Evolutionary conservation across 352 stramenopile genomes (phyloP).

Genomic region (Aphanomyces astaci): DNA sequence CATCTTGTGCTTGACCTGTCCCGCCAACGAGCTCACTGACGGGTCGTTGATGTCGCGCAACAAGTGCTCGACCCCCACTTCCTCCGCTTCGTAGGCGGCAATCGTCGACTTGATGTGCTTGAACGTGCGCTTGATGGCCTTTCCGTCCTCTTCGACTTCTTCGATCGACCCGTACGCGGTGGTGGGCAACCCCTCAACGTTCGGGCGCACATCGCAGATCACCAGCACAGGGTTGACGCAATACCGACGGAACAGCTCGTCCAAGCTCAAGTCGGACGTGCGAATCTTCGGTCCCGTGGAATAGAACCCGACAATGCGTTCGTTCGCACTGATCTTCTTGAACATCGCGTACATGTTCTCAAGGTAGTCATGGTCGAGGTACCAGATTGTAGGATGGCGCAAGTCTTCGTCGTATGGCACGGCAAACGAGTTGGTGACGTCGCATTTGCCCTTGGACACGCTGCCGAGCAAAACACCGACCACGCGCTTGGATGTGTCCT

Average conservation of each 20-base stretch:
- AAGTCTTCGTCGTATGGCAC: conserved; percentile 99
- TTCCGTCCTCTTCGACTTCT: conserved; percentile 93
- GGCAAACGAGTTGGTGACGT: conserved; percentile 91
- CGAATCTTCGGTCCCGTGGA: conserved; percentile 95
- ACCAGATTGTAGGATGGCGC: conserved; percentile 97
- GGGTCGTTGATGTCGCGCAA: conserved; percentile 99
- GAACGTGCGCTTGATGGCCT: conserved; percentile 96
- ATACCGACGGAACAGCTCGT: conserved; percentile 93
- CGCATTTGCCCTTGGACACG: conserved; percentile 90
- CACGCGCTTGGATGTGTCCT: conserved; percentile 97
- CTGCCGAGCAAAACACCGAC: conserved; percentile 97
- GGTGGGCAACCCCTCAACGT: conserved; percentile 93
- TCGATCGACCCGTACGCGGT: conserved; percentile 97
- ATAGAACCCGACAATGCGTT: conserved; percentile 98
- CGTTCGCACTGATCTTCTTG: conserved; percentile 95
- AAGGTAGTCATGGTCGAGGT: conserved; percentile 99
- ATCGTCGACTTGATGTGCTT: conserved; percentile 96
- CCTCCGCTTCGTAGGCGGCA: conserved; percentile 92
- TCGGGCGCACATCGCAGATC: conserved; percentile 97
- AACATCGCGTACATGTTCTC: conserved; percentile 97
- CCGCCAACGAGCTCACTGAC: conserved; percentile 96
- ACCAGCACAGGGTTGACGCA: conserved; percentile 94
- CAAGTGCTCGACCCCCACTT: conserved; percentile 98
- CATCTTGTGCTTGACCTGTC: conserved; percentile 98
- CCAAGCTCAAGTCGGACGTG: conserved; percentile 92